Percentiles rank a stretch among this genome's conserved stretches.
Conservation (phyloP, 352 stramenopile genomes). For the Phytopythium montanum region DNA sequence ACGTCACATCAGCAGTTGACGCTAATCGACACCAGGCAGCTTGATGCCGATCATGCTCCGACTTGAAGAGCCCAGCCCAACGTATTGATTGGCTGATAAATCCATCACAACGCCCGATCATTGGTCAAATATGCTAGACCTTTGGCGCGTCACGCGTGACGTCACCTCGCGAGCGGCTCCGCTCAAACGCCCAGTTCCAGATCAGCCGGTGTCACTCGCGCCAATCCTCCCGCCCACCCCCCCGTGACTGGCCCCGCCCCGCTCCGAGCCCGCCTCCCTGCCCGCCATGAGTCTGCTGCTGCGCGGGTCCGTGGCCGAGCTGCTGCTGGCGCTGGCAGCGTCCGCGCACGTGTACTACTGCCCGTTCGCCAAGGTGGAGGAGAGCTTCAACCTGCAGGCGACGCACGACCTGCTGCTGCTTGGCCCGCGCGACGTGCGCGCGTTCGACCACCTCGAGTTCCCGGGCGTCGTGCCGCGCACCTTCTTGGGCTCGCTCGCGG, state of each 20-base stretch:
- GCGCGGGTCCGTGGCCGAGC: conserved; percentile 24
- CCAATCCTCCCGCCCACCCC: too few species aligned
- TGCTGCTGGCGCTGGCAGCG: conserved; percentile 34
- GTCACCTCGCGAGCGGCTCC: background rate
- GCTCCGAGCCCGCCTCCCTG: background rate
- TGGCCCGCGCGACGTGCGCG: conserved; percentile 29
- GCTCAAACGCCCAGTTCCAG: background rate
- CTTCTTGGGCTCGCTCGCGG: conserved; percentile 89
- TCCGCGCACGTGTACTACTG: conserved; percentile 50
- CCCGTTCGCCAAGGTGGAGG: conserved; percentile 92
- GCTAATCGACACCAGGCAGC: too few species aligned
- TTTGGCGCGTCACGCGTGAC: conserved; percentile 1
- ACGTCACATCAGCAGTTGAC: too few species aligned
- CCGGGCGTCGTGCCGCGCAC: conserved; percentile 97
- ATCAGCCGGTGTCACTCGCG: too few species aligned
- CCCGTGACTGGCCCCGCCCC: background rate
- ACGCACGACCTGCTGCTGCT: conserved; percentile 95
- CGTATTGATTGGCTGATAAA: background rate
- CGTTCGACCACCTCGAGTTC: conserved; percentile 97
- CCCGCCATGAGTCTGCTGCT: conserved; percentile 13
- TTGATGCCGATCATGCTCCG: too few species aligned
- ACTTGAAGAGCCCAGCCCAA: background rate
- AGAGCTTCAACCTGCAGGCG: conserved; percentile 98
- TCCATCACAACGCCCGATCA: background rate
- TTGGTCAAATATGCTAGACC: background rate